A percentile compares a stretch with the other conserved stretches of the same genome.
phyloP scores from a whole-genome alignment of 495 filamentous ascomycete species.

The Geoglossum glabrum region DNA sequence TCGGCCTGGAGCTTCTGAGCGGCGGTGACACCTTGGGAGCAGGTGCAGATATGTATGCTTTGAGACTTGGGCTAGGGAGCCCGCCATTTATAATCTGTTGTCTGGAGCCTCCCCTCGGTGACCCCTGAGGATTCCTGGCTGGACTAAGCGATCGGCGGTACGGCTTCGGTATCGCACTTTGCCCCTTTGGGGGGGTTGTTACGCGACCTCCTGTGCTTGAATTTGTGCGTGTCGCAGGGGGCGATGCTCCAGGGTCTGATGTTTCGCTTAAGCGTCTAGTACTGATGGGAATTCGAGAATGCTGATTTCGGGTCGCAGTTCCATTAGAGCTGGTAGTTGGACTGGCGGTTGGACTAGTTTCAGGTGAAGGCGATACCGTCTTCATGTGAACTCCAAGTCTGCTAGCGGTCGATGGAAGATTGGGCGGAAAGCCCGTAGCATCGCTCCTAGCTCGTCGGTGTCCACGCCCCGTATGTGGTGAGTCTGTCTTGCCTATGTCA shows the following conservation, averaged over 20 bases:
- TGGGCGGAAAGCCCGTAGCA: slow-evolving; percentile 10
- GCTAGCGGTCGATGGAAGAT: neutral
- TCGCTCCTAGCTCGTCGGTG: slow-evolving; percentile 33
- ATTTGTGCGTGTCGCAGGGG: slow-evolving; percentile 23
- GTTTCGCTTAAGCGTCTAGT: slow-evolving; percentile 26
- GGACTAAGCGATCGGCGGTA: slow-evolving; percentile 17
- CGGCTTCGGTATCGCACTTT: slow-evolving; percentile 27
- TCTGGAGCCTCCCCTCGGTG: slow-evolving; percentile 1
- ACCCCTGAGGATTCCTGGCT: slow-evolving; percentile 8
- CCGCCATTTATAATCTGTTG: slow-evolving; percentile 3
- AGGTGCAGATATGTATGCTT: slow-evolving; percentile 46
- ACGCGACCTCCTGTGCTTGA: slow-evolving; percentile 24
- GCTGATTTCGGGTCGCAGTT: slow-evolving; percentile 25
- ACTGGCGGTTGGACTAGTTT: slow-evolving; percentile 9
- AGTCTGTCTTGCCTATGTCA: slow-evolving; percentile 12
- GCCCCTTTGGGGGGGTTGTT: slow-evolving; percentile 23
- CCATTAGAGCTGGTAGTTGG: slow-evolving; percentile 11
- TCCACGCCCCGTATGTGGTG: slow-evolving; percentile 7
- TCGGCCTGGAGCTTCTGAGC: slow-evolving; percentile 60
- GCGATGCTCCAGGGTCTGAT: slow-evolving; percentile 26
- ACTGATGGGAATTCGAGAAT: slow-evolving; percentile 37
- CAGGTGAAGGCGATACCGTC: neutral
- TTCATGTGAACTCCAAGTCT: neutral
- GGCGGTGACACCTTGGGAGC: slow-evolving; percentile 47
- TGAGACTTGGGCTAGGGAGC: slow-evolving; percentile 25